phyloP scores from a whole-genome alignment of 805 yeast genomes.

The Kluyveromyces wickerhamii region DNA sequence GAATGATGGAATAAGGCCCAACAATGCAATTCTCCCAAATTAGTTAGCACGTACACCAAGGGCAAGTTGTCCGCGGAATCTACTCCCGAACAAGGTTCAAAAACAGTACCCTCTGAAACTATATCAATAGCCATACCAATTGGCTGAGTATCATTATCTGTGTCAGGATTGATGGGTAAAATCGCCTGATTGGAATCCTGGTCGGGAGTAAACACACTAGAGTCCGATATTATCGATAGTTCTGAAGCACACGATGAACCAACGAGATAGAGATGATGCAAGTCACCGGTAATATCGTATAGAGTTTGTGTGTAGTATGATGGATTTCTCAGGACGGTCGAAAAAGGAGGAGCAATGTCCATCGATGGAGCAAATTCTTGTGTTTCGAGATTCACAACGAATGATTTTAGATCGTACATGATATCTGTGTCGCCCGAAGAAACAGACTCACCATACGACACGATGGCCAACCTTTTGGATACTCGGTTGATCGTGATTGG shows the following conservation, averaged over 20 bases:
- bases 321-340: constrained; percentile 40
- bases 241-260: constrained; percentile 64
- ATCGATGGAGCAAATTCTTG: constrained; percentile 5
- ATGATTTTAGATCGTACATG: constrained; percentile 24
- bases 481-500: constrained; percentile 19
- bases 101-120: constrained; percentile 35
- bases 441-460: constrained; percentile 27
- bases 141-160: constrained; percentile 62
- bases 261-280: constrained; percentile 35
- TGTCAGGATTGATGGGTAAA: constrained; percentile 59
- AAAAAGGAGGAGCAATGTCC: constrained; percentile 47
- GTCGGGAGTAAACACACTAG: constrained; percentile 36
- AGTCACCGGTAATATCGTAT: constrained; percentile 33
- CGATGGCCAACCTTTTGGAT: constrained; percentile 16
- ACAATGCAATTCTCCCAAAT: constrained; percentile 51
- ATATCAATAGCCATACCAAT: constrained; percentile 64
- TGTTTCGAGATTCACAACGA: constrained; percentile 11
- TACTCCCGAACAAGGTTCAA: constrained; percentile 49
- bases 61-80: constrained; percentile 60
- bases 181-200: constrained; percentile 70
- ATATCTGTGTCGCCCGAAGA: constrained; percentile 16
- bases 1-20: constrained; percentile 59
- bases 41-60: constrained; percentile 50
- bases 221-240: constrained; percentile 37
- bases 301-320: constrained; percentile 38